A percentile compares a stretch with the other conserved stretches of the same genome.
These are phyloP conservation scores for Halenospora varia DNA, from an alignment of 495 filamentous ascomycete species.

Conservation along the genomic window DNA sequence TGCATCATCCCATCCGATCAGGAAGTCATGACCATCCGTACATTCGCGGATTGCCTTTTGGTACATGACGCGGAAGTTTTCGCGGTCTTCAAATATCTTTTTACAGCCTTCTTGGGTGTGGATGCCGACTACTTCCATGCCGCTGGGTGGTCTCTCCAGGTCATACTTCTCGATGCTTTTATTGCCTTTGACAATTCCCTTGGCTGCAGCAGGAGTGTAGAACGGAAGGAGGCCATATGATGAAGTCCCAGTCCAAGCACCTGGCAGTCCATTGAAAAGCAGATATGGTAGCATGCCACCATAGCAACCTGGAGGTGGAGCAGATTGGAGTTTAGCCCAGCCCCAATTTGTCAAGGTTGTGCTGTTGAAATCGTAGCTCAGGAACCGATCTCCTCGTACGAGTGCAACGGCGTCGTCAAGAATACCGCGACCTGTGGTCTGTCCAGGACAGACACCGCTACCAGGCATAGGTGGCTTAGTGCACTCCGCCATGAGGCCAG, in stretches of 20 bases:
- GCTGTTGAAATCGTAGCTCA: conserved; percentile 69
- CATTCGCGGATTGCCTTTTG: conserved; percentile 32
- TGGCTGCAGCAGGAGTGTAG: conserved; percentile 37
- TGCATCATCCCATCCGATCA: conserved; percentile 37
- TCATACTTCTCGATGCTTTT: conserved; percentile 35
- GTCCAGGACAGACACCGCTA: conserved; percentile 75
- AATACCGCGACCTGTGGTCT: conserved; percentile 77
- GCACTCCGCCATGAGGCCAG: conserved; percentile 76
- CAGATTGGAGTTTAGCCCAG: conserved; percentile 61
- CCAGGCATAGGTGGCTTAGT: conserved; percentile 74
- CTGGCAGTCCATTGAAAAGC: conserved; percentile 26
- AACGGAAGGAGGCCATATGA: conserved; percentile 36
- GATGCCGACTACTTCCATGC: conserved; percentile 27
- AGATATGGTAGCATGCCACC: conserved; percentile 45
- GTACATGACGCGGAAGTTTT: conserved; percentile 37
- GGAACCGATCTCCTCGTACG: conserved; percentile 83
- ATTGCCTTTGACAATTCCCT: conserved; percentile 52
- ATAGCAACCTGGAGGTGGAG: conserved; percentile 54
- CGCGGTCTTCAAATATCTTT: conserved; percentile 34
- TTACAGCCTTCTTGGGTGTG: conserved; percentile 37
- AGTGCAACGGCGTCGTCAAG: conserved; percentile 81
- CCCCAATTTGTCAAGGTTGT: conserved; percentile 77
- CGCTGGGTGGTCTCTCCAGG: conserved; percentile 26
- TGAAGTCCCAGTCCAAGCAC: conserved; percentile 26
- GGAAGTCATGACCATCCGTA: conserved; percentile 35